Evolutionary conservation across 202 grass and related monocot genomes (phyloP), one percentile per base, ranked within the genome.

Genomic region (Dendrocalamus latiflorus): DNA sequence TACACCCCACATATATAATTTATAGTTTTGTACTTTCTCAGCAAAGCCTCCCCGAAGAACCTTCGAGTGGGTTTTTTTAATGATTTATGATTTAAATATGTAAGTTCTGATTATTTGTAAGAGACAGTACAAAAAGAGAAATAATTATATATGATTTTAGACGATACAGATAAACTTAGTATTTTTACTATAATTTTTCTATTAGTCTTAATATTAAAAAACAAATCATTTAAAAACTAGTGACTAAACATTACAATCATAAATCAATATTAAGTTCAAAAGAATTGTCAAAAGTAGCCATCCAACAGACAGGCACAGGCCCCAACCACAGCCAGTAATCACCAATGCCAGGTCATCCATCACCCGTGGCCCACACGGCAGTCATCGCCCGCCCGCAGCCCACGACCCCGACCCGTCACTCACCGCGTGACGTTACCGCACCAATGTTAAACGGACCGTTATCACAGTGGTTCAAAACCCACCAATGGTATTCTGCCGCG

Each of bases 231-330:
- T n/a, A n/a, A n/a, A n/a, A n/a, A n/a, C n/a, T n/a, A n/a, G n/a
- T n/a, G n/a, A n/a, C n/a, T n/a, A n/a, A n/a, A n/a, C n/a, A n/a
- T n/a, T n/a, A n/a, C n/a, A n/a, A n/a, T n/a, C n/a, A n/a, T n/a
- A n/a, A n/a, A n/a, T n/a, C n/a, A n/a, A n/a, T n/a, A n/a, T n/a
- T n/a, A n/a, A n/a, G n/a, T n/a, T n/a, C n/a, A n/a, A n/a, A n/a
- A n/a, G n/a, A n/a, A n/a, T n/a, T n/a, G n/a, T 90, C 88, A 86
- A 65, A 90, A 44, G 53, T 86, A 13, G 50, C 50, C 88, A 78
- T 86, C 66, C 58, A 51, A 72, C 43, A 25, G 9, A n/a, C n/a
- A n/a, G n/a, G n/a, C n/a, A 24, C 5, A 15, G 59, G 59, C 6
- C 56, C 65, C 37, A 74, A 6, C 39, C 75, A 1, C 13, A 8